Evolutionary conservation across 2,329 filamentous ascomycete genomes (phyloP).

Genomic region (Neopestalotiopsis rosae): DNA sequence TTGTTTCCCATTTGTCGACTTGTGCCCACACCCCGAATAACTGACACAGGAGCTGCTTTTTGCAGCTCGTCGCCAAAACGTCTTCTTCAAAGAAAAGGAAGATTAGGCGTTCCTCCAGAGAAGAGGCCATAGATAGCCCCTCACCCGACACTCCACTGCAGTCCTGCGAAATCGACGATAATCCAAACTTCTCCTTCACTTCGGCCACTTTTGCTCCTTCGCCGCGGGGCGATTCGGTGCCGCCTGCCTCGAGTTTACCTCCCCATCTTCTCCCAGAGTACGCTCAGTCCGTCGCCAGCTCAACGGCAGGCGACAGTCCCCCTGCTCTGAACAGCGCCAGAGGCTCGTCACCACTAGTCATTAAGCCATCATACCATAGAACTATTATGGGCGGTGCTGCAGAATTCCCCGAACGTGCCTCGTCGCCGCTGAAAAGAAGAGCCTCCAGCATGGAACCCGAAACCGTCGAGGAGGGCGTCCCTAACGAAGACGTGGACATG

Average conservation of each 20-base stretch:
- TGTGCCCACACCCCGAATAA: not conserved
- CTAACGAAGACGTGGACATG: slow-evolving; percentile 54
- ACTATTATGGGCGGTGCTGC: slow-evolving; percentile 66
- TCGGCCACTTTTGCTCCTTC: slow-evolving; percentile 44
- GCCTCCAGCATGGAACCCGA: slow-evolving; percentile 67
- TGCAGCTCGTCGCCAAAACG: slow-evolving; percentile 74
- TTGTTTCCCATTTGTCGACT: not conserved
- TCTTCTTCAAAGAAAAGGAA: slow-evolving; percentile 78
- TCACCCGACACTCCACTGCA: slow-evolving; percentile 53
- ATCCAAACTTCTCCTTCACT: slow-evolving; percentile 57
- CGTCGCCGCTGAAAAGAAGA: slow-evolving; percentile 68
- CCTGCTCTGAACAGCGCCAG: slow-evolving; percentile 46
- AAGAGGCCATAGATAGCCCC: slow-evolving; percentile 40
- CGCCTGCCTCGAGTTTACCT: slow-evolving; percentile 57
- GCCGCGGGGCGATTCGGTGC: slow-evolving; percentile 38
- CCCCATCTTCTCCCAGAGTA: slow-evolving; percentile 57
- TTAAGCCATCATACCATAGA: slow-evolving; percentile 51
- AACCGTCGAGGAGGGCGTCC: slow-evolving; percentile 37
- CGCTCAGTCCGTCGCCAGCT: slow-evolving; percentile 61
- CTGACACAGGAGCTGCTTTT: slow-evolving; percentile 55
- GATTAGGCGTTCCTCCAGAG: slow-evolving; percentile 56
- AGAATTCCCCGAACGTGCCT: slow-evolving; percentile 64
- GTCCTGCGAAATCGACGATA: slow-evolving; percentile 57
- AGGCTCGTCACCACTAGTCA: slow-evolving; percentile 57
- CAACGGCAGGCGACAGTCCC: slow-evolving; percentile 53